phyloP scores from a whole-genome alignment of 208 protist species.

The Kentomonas sorsogonicus region DNA sequence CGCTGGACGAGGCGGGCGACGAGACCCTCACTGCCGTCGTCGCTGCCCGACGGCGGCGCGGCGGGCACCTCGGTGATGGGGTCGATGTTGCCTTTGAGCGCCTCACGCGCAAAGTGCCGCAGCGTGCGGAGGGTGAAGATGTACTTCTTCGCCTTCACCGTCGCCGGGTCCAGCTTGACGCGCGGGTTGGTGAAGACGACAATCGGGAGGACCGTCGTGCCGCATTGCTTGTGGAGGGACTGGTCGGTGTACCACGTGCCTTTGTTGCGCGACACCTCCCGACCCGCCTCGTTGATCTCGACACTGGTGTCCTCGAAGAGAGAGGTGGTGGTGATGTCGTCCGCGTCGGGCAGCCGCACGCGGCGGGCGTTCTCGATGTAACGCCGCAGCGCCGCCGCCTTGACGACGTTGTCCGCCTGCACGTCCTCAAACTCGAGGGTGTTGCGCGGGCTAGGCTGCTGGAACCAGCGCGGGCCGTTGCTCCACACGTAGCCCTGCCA shows the following conservation, averaged over 20 bases:
- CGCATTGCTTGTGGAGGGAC: slow-evolving; percentile 65
- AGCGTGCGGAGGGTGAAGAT: slow-evolving; percentile 75
- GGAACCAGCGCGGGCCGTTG: slow-evolving; percentile 80
- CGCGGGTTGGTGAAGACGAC: slow-evolving; percentile 82
- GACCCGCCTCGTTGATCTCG: not conserved
- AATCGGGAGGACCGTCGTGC: slow-evolving; percentile 61
- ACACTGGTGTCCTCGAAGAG: too few species aligned
- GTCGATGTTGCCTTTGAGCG: slow-evolving; percentile 28
- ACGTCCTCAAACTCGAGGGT: slow-evolving; percentile 86
- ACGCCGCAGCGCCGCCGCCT: slow-evolving; percentile 73
- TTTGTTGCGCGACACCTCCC: not conserved
- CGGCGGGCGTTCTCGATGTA: slow-evolving; percentile 77
- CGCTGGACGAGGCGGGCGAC: not conserved
- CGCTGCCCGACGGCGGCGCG: not conserved
- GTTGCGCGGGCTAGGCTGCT: slow-evolving; percentile 29
- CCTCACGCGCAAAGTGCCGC: slow-evolving; percentile 40
- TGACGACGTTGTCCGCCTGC: slow-evolving; percentile 74
- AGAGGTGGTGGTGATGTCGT: not conserved
- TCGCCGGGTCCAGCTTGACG: slow-evolving; percentile 67
- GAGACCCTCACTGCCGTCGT: too few species aligned
- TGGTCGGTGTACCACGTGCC: slow-evolving; percentile 80
- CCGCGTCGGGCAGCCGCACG: slow-evolving; percentile 55
- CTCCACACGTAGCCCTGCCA: slow-evolving; percentile 88
- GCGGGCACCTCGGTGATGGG: slow-evolving; percentile 23
- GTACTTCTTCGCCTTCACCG: slow-evolving; percentile 50